Evolutionary conservation across 306 rosid genomes (phyloP).

Genomic region (Macrotyloma uniflorum): DNA sequence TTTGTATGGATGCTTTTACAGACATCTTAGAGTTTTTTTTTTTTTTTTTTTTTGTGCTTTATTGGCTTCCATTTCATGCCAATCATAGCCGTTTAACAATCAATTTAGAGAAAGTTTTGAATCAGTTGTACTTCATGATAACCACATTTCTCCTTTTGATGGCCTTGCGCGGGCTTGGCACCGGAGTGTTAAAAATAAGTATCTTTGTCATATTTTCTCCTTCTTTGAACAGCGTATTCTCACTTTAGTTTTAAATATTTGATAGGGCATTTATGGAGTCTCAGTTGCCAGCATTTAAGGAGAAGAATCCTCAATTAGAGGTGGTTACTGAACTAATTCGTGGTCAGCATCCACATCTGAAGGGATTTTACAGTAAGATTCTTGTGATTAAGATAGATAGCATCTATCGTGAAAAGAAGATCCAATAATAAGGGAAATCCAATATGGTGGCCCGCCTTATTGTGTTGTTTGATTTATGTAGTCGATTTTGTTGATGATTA

Average conservation of each 20-base stretch:
- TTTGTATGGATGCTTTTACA: slow-evolving; percentile 19
- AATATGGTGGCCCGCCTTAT: neutral
- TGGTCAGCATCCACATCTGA: slow-evolving; percentile 93
- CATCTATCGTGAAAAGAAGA: neutral
- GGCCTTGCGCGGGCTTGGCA: neutral
- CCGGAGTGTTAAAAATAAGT: neutral
- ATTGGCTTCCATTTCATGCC: neutral
- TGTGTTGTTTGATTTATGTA: neutral
- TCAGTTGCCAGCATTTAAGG: slow-evolving; percentile 68
- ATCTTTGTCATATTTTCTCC: neutral
- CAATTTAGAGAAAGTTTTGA: neutral
- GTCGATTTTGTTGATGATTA: neutral
- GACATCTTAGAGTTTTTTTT: neutral
- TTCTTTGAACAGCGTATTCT: slow-evolving; percentile 18
- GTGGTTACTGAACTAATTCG: slow-evolving; percentile 85
- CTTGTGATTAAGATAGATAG: neutral
- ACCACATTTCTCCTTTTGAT: neutral
- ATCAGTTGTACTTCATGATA: neutral
- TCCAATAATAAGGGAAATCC: neutral
- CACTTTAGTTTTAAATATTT: slow-evolving; percentile 18
- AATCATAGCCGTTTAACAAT: slow-evolving; percentile 7
- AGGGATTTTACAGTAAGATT: slow-evolving; percentile 75
- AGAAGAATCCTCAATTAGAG: slow-evolving; percentile 84
- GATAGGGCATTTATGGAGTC: slow-evolving; percentile 89
- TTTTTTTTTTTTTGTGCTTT: neutral